Percentiles rank a stretch among this genome's conserved stretches.
Evolutionary conservation across 2,329 filamentous ascomycete genomes (phyloP).

Genomic region (Fusarium sp.): DNA sequence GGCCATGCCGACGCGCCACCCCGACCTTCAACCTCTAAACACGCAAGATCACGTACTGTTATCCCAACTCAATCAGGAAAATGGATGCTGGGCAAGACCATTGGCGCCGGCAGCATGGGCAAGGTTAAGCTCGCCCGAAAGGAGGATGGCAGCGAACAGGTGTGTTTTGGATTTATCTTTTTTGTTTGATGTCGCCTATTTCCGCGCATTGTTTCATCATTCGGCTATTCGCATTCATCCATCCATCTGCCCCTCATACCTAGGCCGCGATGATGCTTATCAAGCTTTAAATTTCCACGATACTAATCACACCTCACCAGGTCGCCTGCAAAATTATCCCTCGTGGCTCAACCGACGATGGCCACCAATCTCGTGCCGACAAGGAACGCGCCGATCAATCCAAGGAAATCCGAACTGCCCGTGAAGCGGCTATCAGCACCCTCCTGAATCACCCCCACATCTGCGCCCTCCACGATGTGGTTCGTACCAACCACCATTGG

Average conservation of each 20-base stretch:
- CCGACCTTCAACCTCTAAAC: conserved; percentile 54
- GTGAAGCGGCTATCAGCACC: conserved; percentile 95
- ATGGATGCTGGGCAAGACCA: conserved; percentile 96
- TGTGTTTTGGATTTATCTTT: conserved; percentile 51
- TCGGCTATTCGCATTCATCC: background rate
- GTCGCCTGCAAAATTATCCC: conserved; percentile 98
- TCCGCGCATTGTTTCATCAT: background rate
- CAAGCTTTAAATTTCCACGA: conserved; percentile 1
- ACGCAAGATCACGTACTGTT: conserved; percentile 73
- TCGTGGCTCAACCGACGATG: conserved; percentile 86
- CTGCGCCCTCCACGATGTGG: conserved; percentile 92
- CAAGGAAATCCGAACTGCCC: conserved; percentile 92
- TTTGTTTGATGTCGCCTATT: background rate
- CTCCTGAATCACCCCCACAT: conserved; percentile 95
- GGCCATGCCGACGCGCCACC: conserved; percentile 48
- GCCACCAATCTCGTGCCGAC: conserved; percentile 73
- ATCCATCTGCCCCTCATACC: conserved; percentile 18
- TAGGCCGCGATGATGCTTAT: background rate
- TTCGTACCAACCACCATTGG: conserved; percentile 97
- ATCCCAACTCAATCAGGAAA: conserved; percentile 90
- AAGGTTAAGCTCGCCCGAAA: conserved; percentile 97
- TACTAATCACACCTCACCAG: conserved; percentile 46
- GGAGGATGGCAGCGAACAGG: conserved; percentile 89
- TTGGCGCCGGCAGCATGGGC: conserved; percentile 97
- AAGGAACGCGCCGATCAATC: conserved; percentile 93